phyloP scores from a whole-genome alignment of 345 rosid genomes.

The Cardiospermum halicacabum region DNA sequence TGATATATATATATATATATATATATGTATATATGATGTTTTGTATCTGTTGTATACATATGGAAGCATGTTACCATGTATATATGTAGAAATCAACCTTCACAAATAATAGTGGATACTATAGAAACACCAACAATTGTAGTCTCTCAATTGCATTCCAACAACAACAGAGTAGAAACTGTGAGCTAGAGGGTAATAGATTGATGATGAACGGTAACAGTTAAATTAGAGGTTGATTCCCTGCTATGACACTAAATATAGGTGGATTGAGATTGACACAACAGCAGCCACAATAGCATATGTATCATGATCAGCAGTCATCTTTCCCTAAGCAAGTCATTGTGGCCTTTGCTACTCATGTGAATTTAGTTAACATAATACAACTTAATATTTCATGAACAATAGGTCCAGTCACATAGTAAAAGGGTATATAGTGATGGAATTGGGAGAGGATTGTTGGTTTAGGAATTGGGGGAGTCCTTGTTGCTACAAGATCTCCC shows the following conservation, averaged over 20 bases:
- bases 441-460: slow-evolving; percentile 34
- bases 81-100: too few relatives aligned
- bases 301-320: slow-evolving; percentile 27
- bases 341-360: slow-evolving; percentile 49
- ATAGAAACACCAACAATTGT: slow-evolving; percentile 32
- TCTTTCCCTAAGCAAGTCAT: slow-evolving; percentile 66
- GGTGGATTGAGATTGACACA: slow-evolving; percentile 35
- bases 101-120: slow-evolving; percentile 39
- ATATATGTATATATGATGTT: too few relatives aligned
- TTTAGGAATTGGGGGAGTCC: slow-evolving; percentile 29
- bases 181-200: slow-evolving; percentile 35
- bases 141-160: slow-evolving; percentile 51
- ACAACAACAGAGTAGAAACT: slow-evolving; percentile 54
- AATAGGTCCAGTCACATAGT: slow-evolving; percentile 34
- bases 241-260: slow-evolving; percentile 39
- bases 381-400: slow-evolving; percentile 41
- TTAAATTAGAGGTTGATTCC: slow-evolving; percentile 35
- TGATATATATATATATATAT: too few relatives aligned
- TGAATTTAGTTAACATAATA: slow-evolving; percentile 29
- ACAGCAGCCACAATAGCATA: slow-evolving; percentile 26
- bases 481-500: slow-evolving; percentile 59
- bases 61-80: too few relatives aligned
- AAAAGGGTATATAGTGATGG: slow-evolving; percentile 41
- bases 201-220: slow-evolving; percentile 31
- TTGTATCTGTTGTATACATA: too few relatives aligned